A percentile compares a stretch with the other conserved stretches of the same genome.
Evolutionary conservation across 371 early-diverging fungal species (phyloP).

Genomic region (Enteropsectra breve): DNA sequence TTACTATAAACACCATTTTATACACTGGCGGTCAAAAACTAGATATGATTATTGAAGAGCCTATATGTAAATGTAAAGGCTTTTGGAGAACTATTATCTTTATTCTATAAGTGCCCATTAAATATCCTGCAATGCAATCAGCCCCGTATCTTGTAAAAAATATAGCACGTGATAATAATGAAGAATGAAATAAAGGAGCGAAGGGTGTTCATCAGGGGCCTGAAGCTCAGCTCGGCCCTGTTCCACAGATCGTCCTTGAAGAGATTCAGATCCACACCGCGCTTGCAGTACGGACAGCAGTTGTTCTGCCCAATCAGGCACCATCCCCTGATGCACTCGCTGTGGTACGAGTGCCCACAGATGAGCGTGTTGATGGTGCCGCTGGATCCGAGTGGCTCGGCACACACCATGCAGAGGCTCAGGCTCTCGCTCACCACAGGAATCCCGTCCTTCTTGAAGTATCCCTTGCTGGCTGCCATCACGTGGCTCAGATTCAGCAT

Average conservation of each 20-base stretch:
- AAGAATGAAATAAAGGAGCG: slow-evolving; percentile 53
- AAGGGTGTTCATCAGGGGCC: slow-evolving; percentile 51
- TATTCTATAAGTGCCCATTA: too few species aligned
- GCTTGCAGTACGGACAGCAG: slow-evolving; percentile 75
- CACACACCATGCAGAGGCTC: slow-evolving; percentile 48
- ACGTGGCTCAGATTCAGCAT: slow-evolving; percentile 48
- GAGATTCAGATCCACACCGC: slow-evolving; percentile 57
- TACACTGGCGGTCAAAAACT: too few species aligned
- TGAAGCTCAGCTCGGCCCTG: slow-evolving; percentile 52
- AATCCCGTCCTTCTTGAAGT: slow-evolving; percentile 44
- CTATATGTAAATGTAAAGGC: too few species aligned
- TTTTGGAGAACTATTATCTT: too few species aligned
- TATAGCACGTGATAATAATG: slow-evolving; percentile 24
- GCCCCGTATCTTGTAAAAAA: background rate
- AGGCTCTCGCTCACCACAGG: slow-evolving; percentile 36
- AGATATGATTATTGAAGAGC: too few species aligned
- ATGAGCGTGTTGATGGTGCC: slow-evolving; percentile 41
- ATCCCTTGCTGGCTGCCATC: slow-evolving; percentile 49
- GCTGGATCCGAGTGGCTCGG: slow-evolving; percentile 27
- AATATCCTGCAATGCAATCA: too few species aligned
- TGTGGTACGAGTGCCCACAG: slow-evolving; percentile 64
- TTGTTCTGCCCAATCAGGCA: slow-evolving; percentile 80
- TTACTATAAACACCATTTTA: too few species aligned
- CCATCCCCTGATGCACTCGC: slow-evolving; percentile 82
- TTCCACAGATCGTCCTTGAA: slow-evolving; percentile 50